These are phyloP conservation scores for Cicer judaicum DNA, from an alignment of 306 rosid genomes.

Conservation along the genomic window DNA sequence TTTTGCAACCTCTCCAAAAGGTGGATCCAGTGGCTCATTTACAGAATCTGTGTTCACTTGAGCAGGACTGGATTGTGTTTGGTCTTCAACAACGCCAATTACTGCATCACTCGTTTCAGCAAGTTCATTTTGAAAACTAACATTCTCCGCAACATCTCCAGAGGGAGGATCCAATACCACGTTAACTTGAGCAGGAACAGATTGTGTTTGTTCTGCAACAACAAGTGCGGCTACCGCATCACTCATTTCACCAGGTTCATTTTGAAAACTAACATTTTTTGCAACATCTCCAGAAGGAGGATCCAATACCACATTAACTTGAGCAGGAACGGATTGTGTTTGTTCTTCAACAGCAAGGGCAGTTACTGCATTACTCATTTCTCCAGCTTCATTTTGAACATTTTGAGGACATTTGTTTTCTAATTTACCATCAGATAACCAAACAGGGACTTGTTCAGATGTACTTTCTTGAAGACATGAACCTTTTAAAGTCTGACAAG, in stretches of 20 bases:
- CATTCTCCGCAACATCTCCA: neutral
- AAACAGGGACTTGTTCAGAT: conserved; percentile 31
- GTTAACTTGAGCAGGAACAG: neutral
- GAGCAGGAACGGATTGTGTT: neutral
- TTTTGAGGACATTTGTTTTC: conserved; percentile 3
- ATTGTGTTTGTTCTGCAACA: conserved; percentile 5
- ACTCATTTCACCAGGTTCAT: neutral
- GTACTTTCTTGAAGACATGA: conserved; percentile 35
- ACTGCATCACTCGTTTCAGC: neutral
- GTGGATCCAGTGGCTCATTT: neutral
- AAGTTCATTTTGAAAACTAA: conserved; percentile 2
- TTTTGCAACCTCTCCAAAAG: conserved; percentile 38
- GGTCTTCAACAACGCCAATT: neutral
- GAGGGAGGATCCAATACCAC: neutral
- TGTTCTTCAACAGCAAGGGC: neutral
- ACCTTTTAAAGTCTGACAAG: conserved; percentile 45
- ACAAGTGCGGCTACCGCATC: neutral
- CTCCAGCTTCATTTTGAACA: conserved; percentile 4
- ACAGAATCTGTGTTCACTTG: neutral
- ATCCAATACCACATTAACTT: neutral
- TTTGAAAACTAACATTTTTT: neutral
- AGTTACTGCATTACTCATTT: neutral
- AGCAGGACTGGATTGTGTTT: neutral
- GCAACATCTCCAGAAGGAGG: conserved; percentile 1
- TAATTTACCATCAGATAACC: neutral